These are phyloP conservation scores for Rosa chinensis DNA, from an alignment of 306 rosid species.

Conservation along the genomic window DNA sequence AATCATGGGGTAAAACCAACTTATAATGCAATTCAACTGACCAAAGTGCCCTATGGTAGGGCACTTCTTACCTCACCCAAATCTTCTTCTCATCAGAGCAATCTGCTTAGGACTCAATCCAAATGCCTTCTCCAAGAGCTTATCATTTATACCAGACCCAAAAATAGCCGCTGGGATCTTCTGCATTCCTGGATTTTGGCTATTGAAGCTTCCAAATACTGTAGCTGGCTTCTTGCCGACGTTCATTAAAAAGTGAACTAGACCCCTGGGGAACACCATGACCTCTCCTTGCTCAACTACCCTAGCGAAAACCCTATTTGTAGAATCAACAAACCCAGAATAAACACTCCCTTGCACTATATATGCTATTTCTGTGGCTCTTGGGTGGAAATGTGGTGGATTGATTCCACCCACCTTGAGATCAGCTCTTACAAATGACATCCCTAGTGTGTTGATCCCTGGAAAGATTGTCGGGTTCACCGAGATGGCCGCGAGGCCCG, in stretches of 20 bases:
- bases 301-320: constrained; percentile 59
- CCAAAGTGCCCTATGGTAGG: background rate
- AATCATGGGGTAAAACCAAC: background rate
- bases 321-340: constrained; percentile 83
- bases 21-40: background rate
- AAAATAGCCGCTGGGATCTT: constrained; percentile 76
- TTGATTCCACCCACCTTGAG: constrained; percentile 67
- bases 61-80: constrained; percentile 38
- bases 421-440: constrained; percentile 79
- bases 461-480: constrained; percentile 63
- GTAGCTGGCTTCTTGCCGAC: constrained; percentile 70
- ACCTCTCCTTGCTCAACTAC: constrained; percentile 73
- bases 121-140: constrained; percentile 80
- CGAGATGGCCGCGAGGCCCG: constrained; percentile 56
- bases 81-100: constrained; percentile 64
- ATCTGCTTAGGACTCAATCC: constrained; percentile 79
- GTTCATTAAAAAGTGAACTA: constrained; percentile 85
- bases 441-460: constrained; percentile 81
- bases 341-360: constrained; percentile 70
- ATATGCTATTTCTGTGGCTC: constrained; percentile 78
- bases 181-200: constrained; percentile 82
- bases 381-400: constrained; percentile 92
- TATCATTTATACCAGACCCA: constrained; percentile 76
- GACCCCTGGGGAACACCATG: constrained; percentile 85
- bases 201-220: constrained; percentile 77